phyloP scores from a whole-genome alignment of 371 early-diverging fungal genomes.

The Apophysomyces sp. region DNA sequence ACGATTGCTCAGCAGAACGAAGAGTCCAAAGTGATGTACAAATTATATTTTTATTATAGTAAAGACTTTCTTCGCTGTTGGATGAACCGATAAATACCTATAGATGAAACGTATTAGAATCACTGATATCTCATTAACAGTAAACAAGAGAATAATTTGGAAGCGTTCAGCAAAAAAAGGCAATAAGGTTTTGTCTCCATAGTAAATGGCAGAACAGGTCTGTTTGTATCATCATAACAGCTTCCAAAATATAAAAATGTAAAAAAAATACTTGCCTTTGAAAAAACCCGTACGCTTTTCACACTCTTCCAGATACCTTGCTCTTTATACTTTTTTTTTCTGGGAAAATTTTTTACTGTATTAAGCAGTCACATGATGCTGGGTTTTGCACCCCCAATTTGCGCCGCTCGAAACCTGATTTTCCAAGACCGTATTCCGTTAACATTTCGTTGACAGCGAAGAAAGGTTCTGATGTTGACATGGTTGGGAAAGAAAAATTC shows the following conservation, averaged over 20 bases:
- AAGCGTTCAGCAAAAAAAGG: not conserved
- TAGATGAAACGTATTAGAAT: not conserved
- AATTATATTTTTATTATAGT: not conserved
- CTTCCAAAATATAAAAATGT: not conserved
- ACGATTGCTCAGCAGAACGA: not conserved
- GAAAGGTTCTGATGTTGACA: too few species aligned
- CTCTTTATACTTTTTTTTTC: too few species aligned
- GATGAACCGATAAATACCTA: not conserved
- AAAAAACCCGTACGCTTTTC: not conserved
- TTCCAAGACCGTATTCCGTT: too few species aligned
- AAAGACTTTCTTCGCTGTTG: not conserved
- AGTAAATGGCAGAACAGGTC: constrained; percentile 4
- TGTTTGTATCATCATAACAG: not conserved
- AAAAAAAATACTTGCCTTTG: not conserved
- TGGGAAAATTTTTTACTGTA: too few species aligned
- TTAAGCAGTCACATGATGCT: too few species aligned
- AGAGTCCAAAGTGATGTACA: too few species aligned
- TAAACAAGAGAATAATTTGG: not conserved
- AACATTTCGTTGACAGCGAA: too few species aligned
- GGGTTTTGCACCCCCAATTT: too few species aligned
- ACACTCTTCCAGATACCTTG: too few species aligned
- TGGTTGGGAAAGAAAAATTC: too few species aligned
- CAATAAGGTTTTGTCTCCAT: not conserved
- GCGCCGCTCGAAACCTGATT: too few species aligned
- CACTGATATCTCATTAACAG: not conserved